phyloP scores from a whole-genome alignment of 768 basidiomycete genomes.

The Baorangia bicolor region DNA sequence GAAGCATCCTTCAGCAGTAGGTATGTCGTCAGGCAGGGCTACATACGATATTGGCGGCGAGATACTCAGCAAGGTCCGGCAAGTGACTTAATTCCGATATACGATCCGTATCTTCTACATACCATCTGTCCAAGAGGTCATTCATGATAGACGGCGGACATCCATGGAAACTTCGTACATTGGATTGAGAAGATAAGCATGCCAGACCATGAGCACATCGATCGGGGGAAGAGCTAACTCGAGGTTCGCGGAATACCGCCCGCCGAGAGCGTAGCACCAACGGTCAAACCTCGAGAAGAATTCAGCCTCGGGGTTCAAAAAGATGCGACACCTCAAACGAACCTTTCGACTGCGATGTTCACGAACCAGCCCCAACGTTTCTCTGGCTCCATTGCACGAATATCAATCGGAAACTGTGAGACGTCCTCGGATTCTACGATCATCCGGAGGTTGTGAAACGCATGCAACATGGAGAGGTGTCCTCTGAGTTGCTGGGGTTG shows the following conservation, averaged over 20 bases:
- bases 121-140: conserved; percentile 19
- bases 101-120: conserved; percentile 20
- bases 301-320: background rate
- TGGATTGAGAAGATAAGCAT: conserved; percentile 40
- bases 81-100: background rate
- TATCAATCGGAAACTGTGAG: conserved; percentile 7
- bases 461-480: conserved; percentile 31
- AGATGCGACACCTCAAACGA: background rate
- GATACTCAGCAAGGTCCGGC: background rate
- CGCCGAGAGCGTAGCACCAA: conserved; percentile 27
- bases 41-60: conserved; percentile 15
- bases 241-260: background rate
- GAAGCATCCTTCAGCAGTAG: background rate
- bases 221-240: conserved; percentile 32
- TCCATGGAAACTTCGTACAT: conserved; percentile 17
- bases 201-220: conserved; percentile 43
- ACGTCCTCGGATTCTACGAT: conserved; percentile 20
- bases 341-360: conserved; percentile 38
- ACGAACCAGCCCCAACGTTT: conserved; percentile 41
- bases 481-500: conserved; percentile 27
- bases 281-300: conserved; percentile 30
- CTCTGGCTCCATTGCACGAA: conserved; percentile 21
- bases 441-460: conserved; percentile 25
- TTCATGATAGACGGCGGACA: background rate
- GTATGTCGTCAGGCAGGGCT: background rate